Percentiles rank a stretch among this genome's conserved stretches.
Conservation (phyloP, 176 grass and related monocot species). For the Triticum turgidum region DNA sequence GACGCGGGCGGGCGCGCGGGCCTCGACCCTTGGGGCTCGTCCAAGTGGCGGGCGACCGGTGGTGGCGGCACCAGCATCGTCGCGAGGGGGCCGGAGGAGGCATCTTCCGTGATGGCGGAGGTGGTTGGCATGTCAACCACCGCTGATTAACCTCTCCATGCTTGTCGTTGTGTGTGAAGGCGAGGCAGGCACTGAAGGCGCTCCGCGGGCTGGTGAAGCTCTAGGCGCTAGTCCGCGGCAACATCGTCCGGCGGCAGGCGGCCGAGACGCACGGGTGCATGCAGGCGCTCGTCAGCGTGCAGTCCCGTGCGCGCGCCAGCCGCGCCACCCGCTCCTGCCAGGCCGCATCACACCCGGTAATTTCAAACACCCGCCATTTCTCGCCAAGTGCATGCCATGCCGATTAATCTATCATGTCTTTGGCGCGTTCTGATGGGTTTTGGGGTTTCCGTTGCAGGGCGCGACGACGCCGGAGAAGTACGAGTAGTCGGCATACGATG, state of each 20-base stretch:
- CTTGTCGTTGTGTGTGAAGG: conserved; percentile 43
- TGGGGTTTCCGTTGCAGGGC: conserved; percentile 25
- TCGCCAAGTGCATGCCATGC: too few relatives aligned
- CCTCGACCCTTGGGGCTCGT: too few relatives aligned
- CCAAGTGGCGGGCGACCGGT: too few relatives aligned
- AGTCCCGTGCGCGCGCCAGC: conserved; percentile 63
- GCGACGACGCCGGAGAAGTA: conserved; percentile 73
- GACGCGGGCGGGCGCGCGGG: too few relatives aligned
- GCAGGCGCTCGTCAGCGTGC: conserved; percentile 83
- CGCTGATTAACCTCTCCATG: conserved; percentile 20
- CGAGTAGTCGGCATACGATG: conserved; percentile 34
- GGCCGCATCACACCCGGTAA: conserved; percentile 18
- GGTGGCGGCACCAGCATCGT: too few relatives aligned
- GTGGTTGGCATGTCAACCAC: background rate
- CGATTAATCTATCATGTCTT: background rate
- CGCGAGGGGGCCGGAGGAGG: too few relatives aligned
- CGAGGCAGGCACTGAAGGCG: conserved; percentile 86
- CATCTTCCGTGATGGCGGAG: too few relatives aligned
- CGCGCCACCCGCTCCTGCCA: conserved; percentile 46
- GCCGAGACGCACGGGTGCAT: conserved; percentile 95
- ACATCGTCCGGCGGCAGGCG: conserved; percentile 93
- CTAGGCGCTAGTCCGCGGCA: conserved; percentile 88
- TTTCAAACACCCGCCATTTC: background rate
- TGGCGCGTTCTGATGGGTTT: conserved; percentile 6
- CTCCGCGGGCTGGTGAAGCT: conserved; percentile 89